phyloP scores from a whole-genome alignment of 2,329 filamentous ascomycete genomes.

The Neurospora sp. region DNA sequence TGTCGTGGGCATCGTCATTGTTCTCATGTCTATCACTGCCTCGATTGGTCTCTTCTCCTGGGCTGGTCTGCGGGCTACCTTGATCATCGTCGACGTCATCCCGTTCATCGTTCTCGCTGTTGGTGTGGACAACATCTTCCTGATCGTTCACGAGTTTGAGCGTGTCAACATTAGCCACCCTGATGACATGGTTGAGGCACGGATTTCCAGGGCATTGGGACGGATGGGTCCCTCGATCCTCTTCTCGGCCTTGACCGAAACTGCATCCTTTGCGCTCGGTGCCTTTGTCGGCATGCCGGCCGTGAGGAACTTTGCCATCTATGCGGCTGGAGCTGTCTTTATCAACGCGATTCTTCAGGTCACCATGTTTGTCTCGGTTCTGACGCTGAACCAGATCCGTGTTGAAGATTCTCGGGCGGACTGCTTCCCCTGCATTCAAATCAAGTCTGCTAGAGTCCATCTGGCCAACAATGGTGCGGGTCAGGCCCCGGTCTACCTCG shows the following conservation, averaged over 20 bases:
- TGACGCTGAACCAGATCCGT: constrained; percentile 82
- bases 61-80: constrained; percentile 80
- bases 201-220: constrained; percentile 79
- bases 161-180: constrained; percentile 86
- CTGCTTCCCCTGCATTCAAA: constrained; percentile 80
- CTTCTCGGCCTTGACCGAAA: constrained; percentile 90
- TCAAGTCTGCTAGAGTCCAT: constrained; percentile 63
- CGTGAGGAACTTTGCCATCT: constrained; percentile 92
- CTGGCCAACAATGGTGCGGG: constrained; percentile 51
- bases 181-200: constrained; percentile 75
- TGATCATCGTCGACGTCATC: constrained; percentile 98
- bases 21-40: constrained; percentile 92
- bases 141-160: constrained; percentile 97
- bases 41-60: constrained; percentile 94
- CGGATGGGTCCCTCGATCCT: constrained; percentile 96
- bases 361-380: constrained; percentile 90
- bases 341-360: constrained; percentile 96
- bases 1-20: constrained; percentile 88
- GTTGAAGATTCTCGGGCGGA: constrained; percentile 85
- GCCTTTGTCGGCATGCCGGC: constrained; percentile 96
- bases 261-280: constrained; percentile 82
- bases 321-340: constrained; percentile 89
- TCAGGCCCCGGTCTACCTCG: constrained; percentile 49
- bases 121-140: constrained; percentile 96
- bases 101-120: constrained; percentile 94